Base-by-base conservation (phyloP, 805 yeast genomes). In the Blastobotrys mokoenaii region DNA sequence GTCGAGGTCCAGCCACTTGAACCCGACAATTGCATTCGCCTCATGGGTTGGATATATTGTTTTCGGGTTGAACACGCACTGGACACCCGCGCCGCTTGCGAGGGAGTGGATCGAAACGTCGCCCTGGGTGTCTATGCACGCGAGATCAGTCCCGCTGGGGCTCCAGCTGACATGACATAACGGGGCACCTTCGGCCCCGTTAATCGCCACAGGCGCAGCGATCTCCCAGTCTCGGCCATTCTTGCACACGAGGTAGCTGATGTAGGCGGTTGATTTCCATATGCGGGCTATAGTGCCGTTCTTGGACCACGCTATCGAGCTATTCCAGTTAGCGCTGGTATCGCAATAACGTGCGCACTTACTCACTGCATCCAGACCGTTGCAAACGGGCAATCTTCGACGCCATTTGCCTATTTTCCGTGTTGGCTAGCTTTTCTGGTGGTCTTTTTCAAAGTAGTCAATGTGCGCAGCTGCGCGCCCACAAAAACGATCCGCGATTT, bases 141-240 rank as follows among this genome's bases (percentile, higher is more conserved):
- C 94, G 40, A 93, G 70, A 57, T 89, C 95, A 46, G 84, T 79
- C 38, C 90, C 90, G 0, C 80, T 68, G 40, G 79, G 77, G 47
- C 93, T 80, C 88, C 96, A 93, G 34, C 59, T 57, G 31, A 56
- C 39, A 41, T 50, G 55, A 20, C 32, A 54, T 22, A 49, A 50
- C 29, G 40, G 54, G 36, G 45, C 44, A 40, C 38, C 51, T 41
- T 36, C 50, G 30, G 11, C 35, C 18, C 27, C 38, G 38, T 15
- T 27, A 16, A 12, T 33, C 36, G 14, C 25, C 8, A 14, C 27
- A 1, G 85, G 77, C 7, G 71, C 66, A 1, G 88, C 84, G 49
- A 88, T 68, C 52, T 80, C 79, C 97, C 97, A 90, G 39, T 72
- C 64, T 30, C 72, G 70, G 1, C 96, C 97, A 59, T 85, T 82